Evolutionary conservation across 1,139 yeast species (phyloP), one percentile per base, ranked within the genome.

Genomic region (Sugiyamaella grinbergsii): DNA sequence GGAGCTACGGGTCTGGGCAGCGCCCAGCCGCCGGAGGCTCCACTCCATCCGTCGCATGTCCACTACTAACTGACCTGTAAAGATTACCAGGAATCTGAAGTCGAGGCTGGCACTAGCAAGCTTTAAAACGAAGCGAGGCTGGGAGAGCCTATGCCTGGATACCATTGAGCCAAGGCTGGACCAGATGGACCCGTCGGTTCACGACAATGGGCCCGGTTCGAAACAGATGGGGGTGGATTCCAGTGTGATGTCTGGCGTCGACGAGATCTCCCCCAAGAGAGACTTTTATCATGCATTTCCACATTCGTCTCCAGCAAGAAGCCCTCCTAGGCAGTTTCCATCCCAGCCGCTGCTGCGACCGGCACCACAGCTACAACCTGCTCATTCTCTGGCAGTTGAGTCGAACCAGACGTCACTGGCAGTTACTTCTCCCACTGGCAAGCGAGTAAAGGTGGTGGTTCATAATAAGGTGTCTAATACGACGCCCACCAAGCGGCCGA

Each of bases 21-120:
- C 4, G 18, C 37, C 37, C 4, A 18, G 37, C 37, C 37, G n/a
- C n/a, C n/a, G n/a, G n/a, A n/a, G n/a, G n/a, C 19, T 18, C 37
- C 19, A 20, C 13, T 18, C 19, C 37, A 4, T 23, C 7, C 26
- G 5, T 8, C 26, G 6, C 37, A 13, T n/a, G 18, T 8, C 37
- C 28, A 16, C 5, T 26, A 24, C 26, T 19, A 36, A 20, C 7
- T 26, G 19, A n/a, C 10, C 48, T 24, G 18, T 36, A 37, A 33
- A 63, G 58, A 62, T 73, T 44, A 69, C 77, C 15, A 64, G 74
- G 29, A 65, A 68, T 46, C 63, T 73, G 34, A 72, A 72, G 52
- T 64, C 69, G 37, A 62, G 76, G 26, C 66, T 73, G 29, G 73
- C 72, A 15, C 58, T 70, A 37, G 77, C 77, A 4, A 64, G 72